Percentiles rank a stretch among this genome's conserved stretches.
These are phyloP conservation scores for Jatropha multifida DNA, from an alignment of 441 rosid species.

Conservation along the genomic window DNA sequence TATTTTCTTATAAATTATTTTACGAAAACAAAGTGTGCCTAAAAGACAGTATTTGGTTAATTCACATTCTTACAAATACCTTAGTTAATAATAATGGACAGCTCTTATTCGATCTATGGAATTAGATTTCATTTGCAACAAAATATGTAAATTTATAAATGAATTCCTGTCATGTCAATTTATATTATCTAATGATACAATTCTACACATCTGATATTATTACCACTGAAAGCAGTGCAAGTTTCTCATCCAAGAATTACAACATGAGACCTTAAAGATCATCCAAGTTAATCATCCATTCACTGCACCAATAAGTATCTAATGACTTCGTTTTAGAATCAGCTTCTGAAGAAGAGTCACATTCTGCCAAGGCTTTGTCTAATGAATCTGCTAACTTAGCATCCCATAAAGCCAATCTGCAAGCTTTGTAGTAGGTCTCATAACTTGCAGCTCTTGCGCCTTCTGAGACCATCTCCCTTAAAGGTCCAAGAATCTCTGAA, in stretches of 20 bases:
- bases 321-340: constrained; percentile 34
- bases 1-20: too few relatives aligned
- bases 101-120: too few relatives aligned
- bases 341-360: constrained; percentile 22
- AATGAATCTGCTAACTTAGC: constrained; percentile 56
- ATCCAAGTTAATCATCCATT: constrained; percentile 57
- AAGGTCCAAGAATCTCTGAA: constrained; percentile 40
- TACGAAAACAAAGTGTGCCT: too few relatives aligned
- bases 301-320: constrained; percentile 45
- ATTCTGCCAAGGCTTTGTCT: constrained; percentile 47
- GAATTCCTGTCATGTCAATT: background rate
- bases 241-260: constrained; percentile 3
- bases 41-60: too few relatives aligned
- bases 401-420: constrained; percentile 68
- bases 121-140: too few relatives aligned
- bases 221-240: background rate
- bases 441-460: constrained; percentile 66
- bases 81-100: too few relatives aligned
- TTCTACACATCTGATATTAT: background rate
- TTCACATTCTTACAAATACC: too few relatives aligned
- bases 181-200: background rate
- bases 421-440: constrained; percentile 52
- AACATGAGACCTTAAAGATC: constrained; percentile 46
- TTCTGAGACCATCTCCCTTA: constrained; percentile 65
- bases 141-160: too few relatives aligned